Evolutionary conservation across 2,329 filamentous ascomycete genomes (phyloP), one percentile per base, ranked within the genome.

Genomic region (Monosporascus sp.): DNA sequence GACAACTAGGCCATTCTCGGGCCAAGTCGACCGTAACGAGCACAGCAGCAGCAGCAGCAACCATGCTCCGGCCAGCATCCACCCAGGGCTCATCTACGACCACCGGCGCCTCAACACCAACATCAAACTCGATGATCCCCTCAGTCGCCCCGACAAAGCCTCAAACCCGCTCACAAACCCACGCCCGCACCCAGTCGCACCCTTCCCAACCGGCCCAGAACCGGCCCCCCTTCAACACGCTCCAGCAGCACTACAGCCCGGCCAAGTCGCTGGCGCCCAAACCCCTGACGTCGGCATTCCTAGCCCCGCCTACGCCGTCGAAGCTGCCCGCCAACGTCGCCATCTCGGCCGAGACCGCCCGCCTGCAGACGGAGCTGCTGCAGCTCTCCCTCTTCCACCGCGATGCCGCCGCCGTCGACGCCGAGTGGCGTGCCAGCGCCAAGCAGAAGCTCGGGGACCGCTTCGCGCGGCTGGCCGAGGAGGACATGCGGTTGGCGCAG

Each of bases 191-290:
- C 71, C 43, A 45, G 9, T 45, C 43, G 1, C 22, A 45, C 16
- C 26, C 43, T 11, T 27, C 22, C 20, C 52, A 56, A 48, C 63
- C 57, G 52, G 57, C 61, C 19, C 66, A 65, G 37, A 69, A 72
- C 26, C 77, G 78, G 8, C 81, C 83, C 0, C 72, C 77, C 47
- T 87, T 87, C 68, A 80, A 75, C 48, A 86, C 80, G 1, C 77
- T 82, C 40, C 84, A 88, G 60, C 84, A 88, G 60, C 83, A 87
- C 69, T 87, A 81, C 70, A 85, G 82, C 27, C 85, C 86, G 0
- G 80, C 80, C 45, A 87, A 87, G 63, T 75, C 74, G 4, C 70
- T 76, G 8, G 77, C 79, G 0, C 81, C 85, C 0, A 88, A 88
- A 56, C 82, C 84, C 5, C 72, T 82, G n/a, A 80, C 80, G 0